Base-by-base conservation (phyloP, 2,329 filamentous ascomycete genomes). In the Verticillium zaregamsianum region DNA sequence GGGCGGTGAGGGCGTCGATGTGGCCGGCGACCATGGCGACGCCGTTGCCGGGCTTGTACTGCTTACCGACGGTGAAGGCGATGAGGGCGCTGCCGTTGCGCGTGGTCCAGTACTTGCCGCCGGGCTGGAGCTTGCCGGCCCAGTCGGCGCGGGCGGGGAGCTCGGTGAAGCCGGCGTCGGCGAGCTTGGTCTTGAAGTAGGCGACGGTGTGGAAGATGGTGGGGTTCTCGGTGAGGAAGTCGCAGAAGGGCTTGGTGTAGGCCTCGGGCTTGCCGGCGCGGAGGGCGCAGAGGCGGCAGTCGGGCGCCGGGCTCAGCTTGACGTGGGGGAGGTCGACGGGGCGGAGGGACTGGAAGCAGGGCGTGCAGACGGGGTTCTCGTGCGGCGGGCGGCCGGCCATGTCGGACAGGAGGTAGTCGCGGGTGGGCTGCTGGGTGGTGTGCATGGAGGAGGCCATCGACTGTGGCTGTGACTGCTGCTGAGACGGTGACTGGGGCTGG, bases 131-230 rank as follows among this genome's bases (percentile, higher is more conserved):
- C 71, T 90, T 87, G 56, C 78, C 81, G 20, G 80, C 78, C 95
- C 95, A 99, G 63, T 84, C 80, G 64, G 93, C 88, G 57, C 94
- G 88, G 71, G 94, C 86, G 7, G 89, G 89, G n/a, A 93, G 83
- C 85, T 87, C 88, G 63, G 82, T 84, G 76, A 91, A 99, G 55
- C 92, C 94, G 40, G 86, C 81, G 45, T 86, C 82, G 65, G 84
- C 80, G 57, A 97, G 83, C 70, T 93, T 88, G 62, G 82, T 80
- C 69, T 89, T 87, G 73, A 97, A 92, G 68, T 92, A 86, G 62
- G 87, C 85, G 32, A 97, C 93, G 1, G 92, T 87, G 71, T 99
- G 95, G 75, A 96, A 99, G 56, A 97, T 86, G 9, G 95, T 98
- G 0, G 95, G 95, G 72, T 97, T 97, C 65, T 90, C 84, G 55